Percentiles rank a stretch among this genome's conserved stretches.
These are phyloP conservation scores for Elsinoe necatrix DNA, from an alignment of 2,329 filamentous ascomycete genomes.

Conservation along the genomic window DNA sequence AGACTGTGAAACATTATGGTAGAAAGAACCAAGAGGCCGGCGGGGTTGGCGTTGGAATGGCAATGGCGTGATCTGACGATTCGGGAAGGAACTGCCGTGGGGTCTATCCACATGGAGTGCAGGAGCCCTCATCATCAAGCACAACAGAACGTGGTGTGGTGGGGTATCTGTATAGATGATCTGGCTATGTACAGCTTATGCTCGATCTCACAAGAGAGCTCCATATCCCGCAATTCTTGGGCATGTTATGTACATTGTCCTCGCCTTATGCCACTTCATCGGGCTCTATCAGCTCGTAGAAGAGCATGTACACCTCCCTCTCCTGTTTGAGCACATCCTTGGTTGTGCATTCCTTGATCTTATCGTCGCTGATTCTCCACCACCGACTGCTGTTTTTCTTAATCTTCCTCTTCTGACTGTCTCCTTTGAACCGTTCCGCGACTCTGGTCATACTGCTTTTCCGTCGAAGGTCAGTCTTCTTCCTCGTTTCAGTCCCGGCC, in stretches of 20 bases:
- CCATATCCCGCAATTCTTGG: neutral
- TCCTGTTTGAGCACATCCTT: constrained; percentile 88
- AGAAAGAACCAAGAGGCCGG: neutral
- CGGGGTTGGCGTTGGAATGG: neutral
- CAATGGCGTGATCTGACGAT: constrained; percentile 6
- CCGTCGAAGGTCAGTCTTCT: constrained; percentile 5
- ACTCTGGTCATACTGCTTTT: constrained; percentile 10
- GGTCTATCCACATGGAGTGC: neutral
- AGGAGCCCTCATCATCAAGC: constrained; percentile 14
- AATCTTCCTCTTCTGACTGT: constrained; percentile 16
- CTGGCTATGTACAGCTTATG: neutral
- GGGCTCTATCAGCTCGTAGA: constrained; percentile 70
- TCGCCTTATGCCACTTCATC: neutral
- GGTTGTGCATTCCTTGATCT: constrained; percentile 89
- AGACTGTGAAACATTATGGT: neutral
- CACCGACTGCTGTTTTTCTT: constrained; percentile 64
- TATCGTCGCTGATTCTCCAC: constrained; percentile 98
- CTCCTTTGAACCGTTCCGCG: constrained; percentile 8
- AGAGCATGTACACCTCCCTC: constrained; percentile 88
- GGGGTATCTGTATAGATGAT: neutral
- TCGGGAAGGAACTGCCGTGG: neutral
- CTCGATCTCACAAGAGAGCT: neutral
- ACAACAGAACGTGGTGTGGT: constrained; percentile 17
- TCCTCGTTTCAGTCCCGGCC: neutral
- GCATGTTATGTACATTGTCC: neutral